These are phyloP conservation scores for Lanmaoa pseudosensibilis DNA, from an alignment of 768 basidiomycete genomes.

Conservation along the genomic window DNA sequence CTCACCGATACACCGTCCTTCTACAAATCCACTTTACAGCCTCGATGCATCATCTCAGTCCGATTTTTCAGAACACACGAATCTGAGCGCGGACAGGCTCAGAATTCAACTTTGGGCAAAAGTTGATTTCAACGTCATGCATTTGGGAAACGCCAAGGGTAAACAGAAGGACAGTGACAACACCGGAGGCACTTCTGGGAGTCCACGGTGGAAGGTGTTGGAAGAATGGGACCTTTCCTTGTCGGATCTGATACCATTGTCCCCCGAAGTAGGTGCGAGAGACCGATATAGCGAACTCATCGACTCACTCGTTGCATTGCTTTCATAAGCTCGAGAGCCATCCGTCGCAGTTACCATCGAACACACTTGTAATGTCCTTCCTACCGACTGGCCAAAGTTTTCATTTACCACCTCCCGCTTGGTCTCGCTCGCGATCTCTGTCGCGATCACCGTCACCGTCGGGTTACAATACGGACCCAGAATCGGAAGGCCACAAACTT, in stretches of 20 bases:
- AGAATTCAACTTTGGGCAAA: slow-evolving; percentile 63
- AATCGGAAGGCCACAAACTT: slow-evolving; percentile 48
- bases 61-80: slow-evolving; percentile 56
- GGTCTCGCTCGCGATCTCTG: slow-evolving; percentile 27
- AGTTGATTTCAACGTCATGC: slow-evolving; percentile 21
- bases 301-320: slow-evolving; percentile 9
- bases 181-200: slow-evolving; percentile 12
- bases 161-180: slow-evolving; percentile 44
- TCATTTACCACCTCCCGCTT: slow-evolving; percentile 47
- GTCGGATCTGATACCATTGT: slow-evolving; percentile 53
- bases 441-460: slow-evolving; percentile 56
- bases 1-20: slow-evolving; percentile 77
- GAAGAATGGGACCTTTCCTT: slow-evolving; percentile 69
- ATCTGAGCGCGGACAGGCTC: slow-evolving; percentile 52
- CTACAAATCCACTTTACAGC: slow-evolving; percentile 77
- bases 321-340: slow-evolving; percentile 37
- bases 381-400: slow-evolving; percentile 60
- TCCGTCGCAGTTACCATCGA: slow-evolving; percentile 59
- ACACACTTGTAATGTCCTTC: slow-evolving; percentile 68
- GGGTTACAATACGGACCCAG: slow-evolving; percentile 75
- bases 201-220: slow-evolving; percentile 59
- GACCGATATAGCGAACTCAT: slow-evolving; percentile 6
- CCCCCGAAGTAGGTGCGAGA: slow-evolving; percentile 55
- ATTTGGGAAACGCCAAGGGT: slow-evolving; percentile 36
- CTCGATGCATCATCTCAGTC: slow-evolving; percentile 51